Conservation (phyloP, 441 rosid species). For the Geranium incanum region DNA sequence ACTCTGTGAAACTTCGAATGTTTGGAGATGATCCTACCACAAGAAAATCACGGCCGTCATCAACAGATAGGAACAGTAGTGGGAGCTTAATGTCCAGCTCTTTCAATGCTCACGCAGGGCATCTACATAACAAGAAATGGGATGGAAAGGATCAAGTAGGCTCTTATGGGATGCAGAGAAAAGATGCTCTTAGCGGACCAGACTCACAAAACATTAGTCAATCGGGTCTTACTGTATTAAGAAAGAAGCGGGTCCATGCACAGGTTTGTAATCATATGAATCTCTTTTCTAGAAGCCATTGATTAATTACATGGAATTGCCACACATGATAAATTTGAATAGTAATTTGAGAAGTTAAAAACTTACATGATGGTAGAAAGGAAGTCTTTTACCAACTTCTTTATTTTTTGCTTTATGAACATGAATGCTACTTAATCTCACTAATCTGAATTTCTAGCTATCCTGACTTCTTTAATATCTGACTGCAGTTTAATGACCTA, state of each 20-base stretch:
- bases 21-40: conserved; percentile 72
- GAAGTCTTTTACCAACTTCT: not conserved
- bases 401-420: not conserved
- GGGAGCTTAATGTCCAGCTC: conserved; percentile 45
- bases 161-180: conserved; percentile 64
- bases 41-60: conserved; percentile 56
- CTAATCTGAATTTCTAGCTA: not conserved
- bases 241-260: conserved; percentile 81
- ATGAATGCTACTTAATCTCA: not conserved
- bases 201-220: conserved; percentile 64
- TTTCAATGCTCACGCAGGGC: conserved; percentile 50
- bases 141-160: conserved; percentile 62
- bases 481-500: conserved; percentile 71
- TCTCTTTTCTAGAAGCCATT: not conserved
- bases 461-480: not conserved
- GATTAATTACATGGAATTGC: not conserved
- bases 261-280: conserved; percentile 51
- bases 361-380: not conserved
- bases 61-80: conserved; percentile 45
- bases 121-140: conserved; percentile 48
- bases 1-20: conserved; percentile 73
- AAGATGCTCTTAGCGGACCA: conserved; percentile 57
- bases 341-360: not conserved
- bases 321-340: not conserved
- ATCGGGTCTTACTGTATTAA: conserved; percentile 58